Percentiles rank a stretch among this genome's conserved stretches.
Evolutionary conservation across 148 eudicot genomes (phyloP).

Genomic region (Fallopia convolvulus): DNA sequence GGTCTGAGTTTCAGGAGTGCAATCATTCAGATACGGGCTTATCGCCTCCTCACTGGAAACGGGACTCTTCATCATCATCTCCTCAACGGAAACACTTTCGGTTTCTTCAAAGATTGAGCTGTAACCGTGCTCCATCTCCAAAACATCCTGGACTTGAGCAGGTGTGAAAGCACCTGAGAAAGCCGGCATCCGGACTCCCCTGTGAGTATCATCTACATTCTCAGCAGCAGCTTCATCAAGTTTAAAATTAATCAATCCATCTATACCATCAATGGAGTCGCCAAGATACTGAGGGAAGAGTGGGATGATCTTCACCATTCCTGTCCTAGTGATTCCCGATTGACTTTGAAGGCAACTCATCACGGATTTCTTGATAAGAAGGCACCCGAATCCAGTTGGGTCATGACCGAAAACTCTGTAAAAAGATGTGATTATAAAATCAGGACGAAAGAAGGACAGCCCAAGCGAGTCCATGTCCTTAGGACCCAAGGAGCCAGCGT

Average conservation of each 20-base stretch:
- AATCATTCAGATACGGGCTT: conserved; percentile 15
- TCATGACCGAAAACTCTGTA: conserved; percentile 86
- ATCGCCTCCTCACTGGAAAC: conserved; percentile 68
- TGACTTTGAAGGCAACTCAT: conserved; percentile 79
- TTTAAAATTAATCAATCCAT: conserved; percentile 42
- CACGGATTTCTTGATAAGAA: conserved; percentile 86
- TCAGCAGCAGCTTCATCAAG: conserved; percentile 47
- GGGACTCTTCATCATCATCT: conserved; percentile 93
- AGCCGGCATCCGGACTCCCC: conserved; percentile 65
- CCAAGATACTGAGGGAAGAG: conserved; percentile 74
- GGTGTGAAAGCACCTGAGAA: conserved; percentile 89
- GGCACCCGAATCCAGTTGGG: conserved; percentile 98
- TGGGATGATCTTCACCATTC: conserved; percentile 89
- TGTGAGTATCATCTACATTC: conserved; percentile 48
- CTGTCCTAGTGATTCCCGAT: conserved; percentile 72
- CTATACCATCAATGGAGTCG: conserved; percentile 69
- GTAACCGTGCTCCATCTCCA: conserved; percentile 78
- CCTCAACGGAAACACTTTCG: conserved; percentile 75
- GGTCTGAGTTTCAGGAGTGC: conserved; percentile 31
- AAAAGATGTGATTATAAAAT: conserved; percentile 89
- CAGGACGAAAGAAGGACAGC: conserved; percentile 79
- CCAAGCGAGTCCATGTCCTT: conserved; percentile 99
- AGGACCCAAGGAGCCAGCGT: conserved; percentile 94
- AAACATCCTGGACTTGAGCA: conserved; percentile 81
- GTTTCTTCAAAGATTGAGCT: conserved; percentile 80